Percentiles rank a stretch among this genome's conserved stretches.
phyloP scores from a whole-genome alignment of 2,329 filamentous ascomycete species.

The Bipolaris victoriae region DNA sequence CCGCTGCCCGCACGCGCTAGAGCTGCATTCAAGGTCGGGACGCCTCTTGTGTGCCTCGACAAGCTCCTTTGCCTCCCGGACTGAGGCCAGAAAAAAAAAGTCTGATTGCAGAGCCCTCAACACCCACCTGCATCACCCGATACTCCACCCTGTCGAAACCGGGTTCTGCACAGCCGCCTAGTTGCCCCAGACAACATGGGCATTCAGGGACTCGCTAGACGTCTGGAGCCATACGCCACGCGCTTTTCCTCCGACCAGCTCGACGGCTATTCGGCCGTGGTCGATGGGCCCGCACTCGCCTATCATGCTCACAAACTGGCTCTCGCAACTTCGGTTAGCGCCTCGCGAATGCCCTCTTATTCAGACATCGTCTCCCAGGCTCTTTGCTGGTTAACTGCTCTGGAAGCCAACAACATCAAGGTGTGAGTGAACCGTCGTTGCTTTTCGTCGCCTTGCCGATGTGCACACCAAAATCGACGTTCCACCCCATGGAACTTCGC shows the following conservation, averaged over 20 bases:
- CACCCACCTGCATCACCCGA: slow-evolving; percentile 1
- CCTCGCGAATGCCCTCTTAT: slow-evolving; percentile 55
- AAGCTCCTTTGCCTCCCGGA: background rate
- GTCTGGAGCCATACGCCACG: slow-evolving; percentile 42
- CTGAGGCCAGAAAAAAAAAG: background rate
- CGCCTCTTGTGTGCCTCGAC: background rate
- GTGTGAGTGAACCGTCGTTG: slow-evolving; percentile 61
- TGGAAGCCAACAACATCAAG: slow-evolving; percentile 62
- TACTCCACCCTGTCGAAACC: background rate
- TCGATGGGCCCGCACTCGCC: slow-evolving; percentile 82
- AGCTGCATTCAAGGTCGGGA: slow-evolving; percentile 6
- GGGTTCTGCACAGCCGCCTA: background rate
- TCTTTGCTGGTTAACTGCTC: slow-evolving; percentile 64
- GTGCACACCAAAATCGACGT: slow-evolving; percentile 11
- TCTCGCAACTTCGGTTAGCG: slow-evolving; percentile 44
- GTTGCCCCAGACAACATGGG: slow-evolving; percentile 36
- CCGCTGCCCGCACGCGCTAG: slow-evolving; percentile 6
- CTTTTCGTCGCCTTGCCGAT: slow-evolving; percentile 18
- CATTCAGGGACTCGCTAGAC: slow-evolving; percentile 40
- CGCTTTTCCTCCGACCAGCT: slow-evolving; percentile 29
- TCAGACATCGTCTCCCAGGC: slow-evolving; percentile 63
- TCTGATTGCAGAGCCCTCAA: background rate
- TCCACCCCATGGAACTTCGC: background rate
- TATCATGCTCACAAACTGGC: slow-evolving; percentile 68
- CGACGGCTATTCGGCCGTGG: slow-evolving; percentile 49